Conservation (phyloP, 331 rosid genomes). For the Malus hybrid region DNA sequence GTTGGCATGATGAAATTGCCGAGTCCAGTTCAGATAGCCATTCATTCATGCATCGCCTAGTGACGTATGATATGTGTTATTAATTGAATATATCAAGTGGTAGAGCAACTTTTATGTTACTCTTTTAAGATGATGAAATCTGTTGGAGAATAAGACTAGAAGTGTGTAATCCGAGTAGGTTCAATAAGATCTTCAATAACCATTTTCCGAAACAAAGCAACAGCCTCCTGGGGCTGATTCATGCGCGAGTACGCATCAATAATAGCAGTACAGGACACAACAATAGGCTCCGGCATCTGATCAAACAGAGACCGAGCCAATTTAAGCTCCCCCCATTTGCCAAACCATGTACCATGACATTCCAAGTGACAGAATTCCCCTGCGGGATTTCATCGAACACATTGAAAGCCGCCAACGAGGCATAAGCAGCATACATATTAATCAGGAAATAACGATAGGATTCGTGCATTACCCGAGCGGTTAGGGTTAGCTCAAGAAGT, state of each 20-base stretch:
- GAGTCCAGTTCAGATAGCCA: too few species aligned
- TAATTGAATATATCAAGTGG: too few species aligned
- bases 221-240: conserved; percentile 38
- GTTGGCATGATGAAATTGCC: too few species aligned
- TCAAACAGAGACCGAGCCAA: conserved; percentile 45
- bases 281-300: conserved; percentile 46
- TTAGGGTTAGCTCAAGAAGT: too few species aligned
- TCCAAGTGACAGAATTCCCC: conserved; percentile 49
- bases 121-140: too few species aligned
- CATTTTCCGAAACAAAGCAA: conserved; percentile 48
- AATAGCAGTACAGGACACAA: conserved; percentile 67
- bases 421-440: conserved; percentile 32
- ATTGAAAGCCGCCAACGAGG: conserved; percentile 32
- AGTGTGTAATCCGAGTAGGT: conserved; percentile 54
- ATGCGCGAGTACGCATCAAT: conserved; percentile 47
- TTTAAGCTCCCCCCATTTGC: conserved; percentile 46
- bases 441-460: conserved; percentile 10
- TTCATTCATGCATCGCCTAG: too few species aligned
- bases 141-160: not conserved
- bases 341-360: conserved; percentile 54
- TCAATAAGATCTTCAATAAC: conserved; percentile 30
- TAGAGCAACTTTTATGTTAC: too few species aligned
- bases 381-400: conserved; percentile 56
- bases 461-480: too few species aligned
- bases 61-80: too few species aligned